Percentiles rank a stretch among this genome's conserved stretches.
phyloP scores from a whole-genome alignment of 1,284 basidiomycete species.

The Ganoderma resinaceum region DNA sequence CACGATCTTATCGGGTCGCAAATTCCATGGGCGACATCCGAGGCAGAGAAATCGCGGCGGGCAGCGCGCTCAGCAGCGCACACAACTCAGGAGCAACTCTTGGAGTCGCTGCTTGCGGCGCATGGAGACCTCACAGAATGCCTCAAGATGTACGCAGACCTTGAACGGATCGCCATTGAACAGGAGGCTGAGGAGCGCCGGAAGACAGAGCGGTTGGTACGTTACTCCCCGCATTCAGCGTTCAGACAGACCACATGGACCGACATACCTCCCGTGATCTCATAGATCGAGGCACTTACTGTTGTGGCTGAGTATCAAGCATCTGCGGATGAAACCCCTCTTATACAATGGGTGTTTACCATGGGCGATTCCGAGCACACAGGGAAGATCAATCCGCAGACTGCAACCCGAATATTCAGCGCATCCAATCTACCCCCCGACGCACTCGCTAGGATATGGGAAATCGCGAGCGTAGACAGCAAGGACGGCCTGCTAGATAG shows the following conservation, averaged over 20 bases:
- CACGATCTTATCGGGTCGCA: conserved; percentile 77
- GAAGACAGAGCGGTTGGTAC: conserved; percentile 36
- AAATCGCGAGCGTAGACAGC: conserved; percentile 89
- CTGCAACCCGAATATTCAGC: conserved; percentile 79
- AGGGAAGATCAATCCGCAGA: conserved; percentile 81
- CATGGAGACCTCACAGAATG: conserved; percentile 59
- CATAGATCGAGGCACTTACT: conserved; percentile 34
- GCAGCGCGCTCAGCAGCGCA: conserved; percentile 23
- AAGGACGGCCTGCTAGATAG: conserved; percentile 84
- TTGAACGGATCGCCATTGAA: conserved; percentile 66
- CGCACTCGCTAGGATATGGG: conserved; percentile 91
- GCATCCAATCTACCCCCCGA: conserved; percentile 80
- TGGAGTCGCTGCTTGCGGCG: conserved; percentile 68
- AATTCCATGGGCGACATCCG: conserved; percentile 80
- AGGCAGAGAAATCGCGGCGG: conserved; percentile 64
- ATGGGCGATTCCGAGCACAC: conserved; percentile 73
- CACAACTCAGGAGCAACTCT: conserved; percentile 64
- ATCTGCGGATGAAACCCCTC: conserved; percentile 66
- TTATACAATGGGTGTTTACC: conserved; percentile 72
- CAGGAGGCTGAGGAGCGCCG: conserved; percentile 51
- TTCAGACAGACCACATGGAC: background rate
- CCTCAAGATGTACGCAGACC: conserved; percentile 63
- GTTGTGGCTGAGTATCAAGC: conserved; percentile 56
- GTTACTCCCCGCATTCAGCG: background rate
- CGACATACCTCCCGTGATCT: too few relatives aligned